These are phyloP conservation scores for Selenicereus undatus DNA, from an alignment of 148 eudicot species.

Conservation along the genomic window DNA sequence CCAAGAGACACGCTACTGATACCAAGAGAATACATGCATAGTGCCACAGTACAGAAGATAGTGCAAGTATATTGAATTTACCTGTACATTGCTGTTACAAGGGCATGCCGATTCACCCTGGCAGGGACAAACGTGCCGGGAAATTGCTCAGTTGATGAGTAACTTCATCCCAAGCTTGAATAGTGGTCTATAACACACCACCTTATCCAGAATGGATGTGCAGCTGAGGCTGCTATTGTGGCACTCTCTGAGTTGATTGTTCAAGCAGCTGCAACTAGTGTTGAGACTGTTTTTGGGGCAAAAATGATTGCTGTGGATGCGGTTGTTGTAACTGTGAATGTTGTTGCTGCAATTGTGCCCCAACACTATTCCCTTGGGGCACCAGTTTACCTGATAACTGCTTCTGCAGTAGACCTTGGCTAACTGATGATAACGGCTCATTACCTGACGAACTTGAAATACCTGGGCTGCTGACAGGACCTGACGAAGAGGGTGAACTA, in stretches of 20 bases:
- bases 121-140: constrained; percentile 35
- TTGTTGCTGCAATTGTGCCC: constrained; percentile 41
- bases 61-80: constrained; percentile 17
- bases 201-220: constrained; percentile 38
- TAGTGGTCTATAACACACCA: constrained; percentile 33
- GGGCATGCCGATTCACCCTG: constrained; percentile 39
- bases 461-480: constrained; percentile 33
- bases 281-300: constrained; percentile 31
- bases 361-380: constrained; percentile 31
- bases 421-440: constrained; percentile 37
- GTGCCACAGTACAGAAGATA: background rate
- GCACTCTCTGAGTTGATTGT: constrained; percentile 31
- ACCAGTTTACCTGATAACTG: constrained; percentile 38
- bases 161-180: constrained; percentile 42
- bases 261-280: constrained; percentile 35
- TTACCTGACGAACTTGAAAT: constrained; percentile 30
- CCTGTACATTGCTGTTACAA: constrained; percentile 57
- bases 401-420: constrained; percentile 38
- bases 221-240: constrained; percentile 34
- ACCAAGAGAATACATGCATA: background rate
- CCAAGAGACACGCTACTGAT: background rate
- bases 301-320: constrained; percentile 30
- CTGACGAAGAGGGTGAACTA: constrained; percentile 33
- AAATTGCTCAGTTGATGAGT: constrained; percentile 18
- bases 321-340: constrained; percentile 35